Conservation (phyloP, 2,329 filamentous ascomycete species). For the Penicillium sp. region DNA sequence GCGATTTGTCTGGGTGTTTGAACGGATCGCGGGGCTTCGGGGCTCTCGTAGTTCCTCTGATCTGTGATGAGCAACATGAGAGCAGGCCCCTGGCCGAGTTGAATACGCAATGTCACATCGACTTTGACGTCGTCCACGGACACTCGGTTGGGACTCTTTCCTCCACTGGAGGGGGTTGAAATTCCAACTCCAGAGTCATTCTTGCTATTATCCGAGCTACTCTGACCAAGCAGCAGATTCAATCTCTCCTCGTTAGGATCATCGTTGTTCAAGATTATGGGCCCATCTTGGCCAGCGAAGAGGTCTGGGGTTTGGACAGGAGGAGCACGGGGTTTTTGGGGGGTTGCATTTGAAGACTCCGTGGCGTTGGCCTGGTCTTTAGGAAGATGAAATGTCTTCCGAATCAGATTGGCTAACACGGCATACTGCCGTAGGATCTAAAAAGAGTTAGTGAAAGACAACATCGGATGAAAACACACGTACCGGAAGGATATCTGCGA, state of each 20-base stretch:
- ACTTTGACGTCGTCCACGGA: conserved; percentile 26
- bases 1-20: conserved; percentile 19
- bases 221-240: conserved; percentile 41
- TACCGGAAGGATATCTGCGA: conserved; percentile 38
- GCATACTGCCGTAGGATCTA: conserved; percentile 41
- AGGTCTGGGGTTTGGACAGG: conserved; percentile 8
- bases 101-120: conserved; percentile 34
- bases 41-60: conserved; percentile 10
- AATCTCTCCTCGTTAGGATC: conserved; percentile 45
- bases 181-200: neutral
- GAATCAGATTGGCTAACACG: conserved; percentile 34
- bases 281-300: conserved; percentile 12
- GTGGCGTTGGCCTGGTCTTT: conserved; percentile 11
- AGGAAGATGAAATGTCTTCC: conserved; percentile 26
- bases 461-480: conserved; percentile 6
- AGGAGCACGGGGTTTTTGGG: neutral
- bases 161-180: conserved; percentile 1
- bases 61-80: conserved; percentile 33
- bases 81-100: conserved; percentile 32
- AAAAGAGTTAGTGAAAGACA: conserved; percentile 2
- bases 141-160: neutral
- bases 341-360: conserved; percentile 6
- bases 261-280: conserved; percentile 35
- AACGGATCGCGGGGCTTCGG: conserved; percentile 7
- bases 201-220: neutral